A percentile compares a stretch with the other conserved stretches of the same genome.
phyloP scores from a whole-genome alignment of 305 asterid species.

The Salvia sclarea region DNA sequence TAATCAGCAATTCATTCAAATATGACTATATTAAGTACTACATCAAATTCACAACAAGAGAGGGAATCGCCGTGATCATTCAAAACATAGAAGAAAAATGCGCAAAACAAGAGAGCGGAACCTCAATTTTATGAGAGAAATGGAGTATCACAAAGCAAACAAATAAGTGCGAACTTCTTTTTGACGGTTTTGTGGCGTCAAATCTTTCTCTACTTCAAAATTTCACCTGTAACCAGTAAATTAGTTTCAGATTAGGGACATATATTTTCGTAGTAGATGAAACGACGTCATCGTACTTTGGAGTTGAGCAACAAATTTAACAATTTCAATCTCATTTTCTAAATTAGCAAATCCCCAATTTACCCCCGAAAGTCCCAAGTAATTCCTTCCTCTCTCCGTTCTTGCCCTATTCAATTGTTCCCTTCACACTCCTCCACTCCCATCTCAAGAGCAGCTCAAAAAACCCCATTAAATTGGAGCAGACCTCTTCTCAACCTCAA shows the following conservation, averaged over 20 bases:
- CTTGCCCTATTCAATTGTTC: slow-evolving; percentile 34
- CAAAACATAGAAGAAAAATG: background rate
- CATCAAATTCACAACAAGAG: background rate
- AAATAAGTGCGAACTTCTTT: background rate
- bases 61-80: background rate
- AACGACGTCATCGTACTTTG: no score
- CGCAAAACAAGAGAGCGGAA: background rate
- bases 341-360: slow-evolving; percentile 3
- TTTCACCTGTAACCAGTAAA: background rate
- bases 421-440: background rate
- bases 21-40: slow-evolving; percentile 11
- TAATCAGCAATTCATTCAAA: slow-evolving; percentile 4
- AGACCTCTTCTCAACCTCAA: slow-evolving; percentile 1
- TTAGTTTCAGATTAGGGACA: no score
- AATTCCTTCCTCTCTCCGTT: background rate
- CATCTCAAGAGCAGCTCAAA: slow-evolving; percentile 21
- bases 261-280: no score
- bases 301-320: no score
- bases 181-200: slow-evolving; percentile 7
- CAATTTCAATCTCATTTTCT: no score
- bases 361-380: slow-evolving; percentile 17
- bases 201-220: background rate
- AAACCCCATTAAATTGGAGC: slow-evolving; percentile 19
- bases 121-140: slow-evolving; percentile 17
- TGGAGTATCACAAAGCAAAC: slow-evolving; percentile 10